These are phyloP conservation scores for Suhomyces maxii DNA, from an alignment of 1,139 yeast species.

Conservation along the genomic window DNA sequence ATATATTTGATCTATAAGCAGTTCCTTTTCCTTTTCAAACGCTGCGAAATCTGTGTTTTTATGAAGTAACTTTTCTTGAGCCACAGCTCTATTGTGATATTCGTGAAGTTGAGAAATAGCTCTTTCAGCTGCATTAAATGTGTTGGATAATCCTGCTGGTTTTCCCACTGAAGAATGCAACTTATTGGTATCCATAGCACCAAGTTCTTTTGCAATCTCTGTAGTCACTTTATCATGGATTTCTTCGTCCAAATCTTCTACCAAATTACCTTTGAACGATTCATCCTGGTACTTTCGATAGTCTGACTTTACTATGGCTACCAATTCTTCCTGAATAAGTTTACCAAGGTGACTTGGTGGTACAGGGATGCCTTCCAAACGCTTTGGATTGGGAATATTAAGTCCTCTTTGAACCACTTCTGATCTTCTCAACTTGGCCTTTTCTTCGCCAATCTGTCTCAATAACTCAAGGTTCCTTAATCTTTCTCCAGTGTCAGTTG, in stretches of 20 bases:
- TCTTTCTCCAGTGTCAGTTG: slow-evolving; percentile 23
- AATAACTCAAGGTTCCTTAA: slow-evolving; percentile 26
- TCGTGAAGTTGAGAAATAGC: slow-evolving; percentile 18
- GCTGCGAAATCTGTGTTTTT: slow-evolving; percentile 1
- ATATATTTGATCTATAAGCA: slow-evolving; percentile 27
- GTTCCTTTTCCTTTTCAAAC: slow-evolving; percentile 7
- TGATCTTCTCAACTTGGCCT: slow-evolving; percentile 41
- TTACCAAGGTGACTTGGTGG: slow-evolving; percentile 17
- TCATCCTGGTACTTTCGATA: slow-evolving; percentile 34
- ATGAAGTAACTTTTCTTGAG: slow-evolving; percentile 6
- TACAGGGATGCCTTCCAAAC: slow-evolving; percentile 9
- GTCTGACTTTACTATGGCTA: slow-evolving; percentile 49
- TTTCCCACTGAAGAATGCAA: slow-evolving; percentile 7
- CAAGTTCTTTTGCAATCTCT: slow-evolving; percentile 30
- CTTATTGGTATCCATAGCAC: slow-evolving; percentile 1
- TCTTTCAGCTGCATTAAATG: slow-evolving; percentile 16
- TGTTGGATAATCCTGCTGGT: slow-evolving; percentile 14
- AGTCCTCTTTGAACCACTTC: slow-evolving; percentile 51
- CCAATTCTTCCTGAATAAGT: slow-evolving; percentile 38
- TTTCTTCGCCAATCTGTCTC: slow-evolving; percentile 29
- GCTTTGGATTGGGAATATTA: slow-evolving; percentile 46
- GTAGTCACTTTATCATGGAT: slow-evolving; percentile 24
- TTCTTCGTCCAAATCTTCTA: slow-evolving; percentile 46
- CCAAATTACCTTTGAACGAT: slow-evolving; percentile 19
- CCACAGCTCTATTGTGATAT: slow-evolving; percentile 12